Percentiles rank a stretch among this genome's conserved stretches.
Conservation (phyloP, 1,284 basidiomycete species). For the Fomitopsis pinicola region DNA sequence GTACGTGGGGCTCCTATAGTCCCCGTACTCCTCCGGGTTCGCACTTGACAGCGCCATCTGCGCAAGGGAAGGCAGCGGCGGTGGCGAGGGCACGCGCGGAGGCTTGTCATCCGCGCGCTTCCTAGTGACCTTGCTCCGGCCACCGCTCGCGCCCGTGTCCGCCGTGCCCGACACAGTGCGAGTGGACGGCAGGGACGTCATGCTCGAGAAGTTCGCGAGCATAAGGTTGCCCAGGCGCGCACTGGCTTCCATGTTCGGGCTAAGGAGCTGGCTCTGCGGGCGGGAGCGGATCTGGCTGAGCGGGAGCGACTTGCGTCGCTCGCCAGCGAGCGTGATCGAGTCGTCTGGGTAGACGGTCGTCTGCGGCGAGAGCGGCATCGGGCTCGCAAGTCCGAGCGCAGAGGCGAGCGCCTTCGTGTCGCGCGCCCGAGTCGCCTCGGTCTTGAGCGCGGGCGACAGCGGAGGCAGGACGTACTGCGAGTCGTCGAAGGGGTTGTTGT, state of each 20-base stretch:
- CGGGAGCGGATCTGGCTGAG: slow-evolving; percentile 9
- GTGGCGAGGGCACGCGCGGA: slow-evolving; percentile 74
- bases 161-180: slow-evolving; percentile 22
- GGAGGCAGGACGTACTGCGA: slow-evolving; percentile 23
- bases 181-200: slow-evolving; percentile 24
- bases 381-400: slow-evolving; percentile 45
- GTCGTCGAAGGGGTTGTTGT: slow-evolving; percentile 29
- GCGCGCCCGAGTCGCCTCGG: slow-evolving; percentile 40
- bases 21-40: slow-evolving; percentile 54
- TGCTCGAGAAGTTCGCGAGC: slow-evolving; percentile 48
- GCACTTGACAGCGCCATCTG: slow-evolving; percentile 71
- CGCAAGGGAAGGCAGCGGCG: slow-evolving; percentile 64
- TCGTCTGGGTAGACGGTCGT: slow-evolving; percentile 68
- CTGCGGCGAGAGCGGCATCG: slow-evolving; percentile 40
- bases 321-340: slow-evolving; percentile 56
- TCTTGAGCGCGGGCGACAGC: slow-evolving; percentile 34
- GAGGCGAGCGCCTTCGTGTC: slow-evolving; percentile 50
- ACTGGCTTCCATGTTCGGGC: slow-evolving; percentile 35
- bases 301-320: slow-evolving; percentile 20
- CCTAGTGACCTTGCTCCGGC: slow-evolving; percentile 12
- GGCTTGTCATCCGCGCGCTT: slow-evolving; percentile 51
- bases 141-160: slow-evolving; percentile 1
- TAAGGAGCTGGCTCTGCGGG: slow-evolving; percentile 21
- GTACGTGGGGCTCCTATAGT: slow-evolving; percentile 75
- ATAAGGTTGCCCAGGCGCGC: slow-evolving; percentile 55